Evolutionary conservation across 768 basidiomycete genomes (phyloP).

Genomic region (Lentinula raphanica): DNA sequence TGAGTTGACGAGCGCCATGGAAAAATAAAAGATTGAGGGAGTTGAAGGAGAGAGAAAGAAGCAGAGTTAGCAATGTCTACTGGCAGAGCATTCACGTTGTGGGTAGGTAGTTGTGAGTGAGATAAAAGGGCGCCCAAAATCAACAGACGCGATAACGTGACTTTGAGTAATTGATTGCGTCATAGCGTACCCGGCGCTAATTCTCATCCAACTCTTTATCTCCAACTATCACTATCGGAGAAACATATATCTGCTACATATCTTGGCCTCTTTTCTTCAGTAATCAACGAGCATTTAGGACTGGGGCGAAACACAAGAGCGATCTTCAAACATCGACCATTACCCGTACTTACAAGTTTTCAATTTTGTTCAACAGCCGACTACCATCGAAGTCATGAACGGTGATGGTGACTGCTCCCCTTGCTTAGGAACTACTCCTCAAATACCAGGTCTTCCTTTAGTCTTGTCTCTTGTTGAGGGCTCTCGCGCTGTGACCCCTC

Average conservation of each 20-base stretch:
- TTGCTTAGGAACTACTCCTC: not conserved
- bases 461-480: not conserved
- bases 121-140: not conserved
- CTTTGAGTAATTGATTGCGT: not conserved
- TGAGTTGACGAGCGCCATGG: conserved; percentile 63
- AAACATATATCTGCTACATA: too few relatives aligned
- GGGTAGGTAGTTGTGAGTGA: not conserved
- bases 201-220: not conserved
- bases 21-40: not conserved
- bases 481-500: not conserved
- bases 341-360: not conserved
- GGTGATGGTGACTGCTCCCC: not conserved
- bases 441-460: not conserved
- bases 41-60: not conserved
- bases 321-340: too few relatives aligned
- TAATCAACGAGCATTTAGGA: too few relatives aligned
- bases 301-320: not conserved
- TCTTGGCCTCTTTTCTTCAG: too few relatives aligned
- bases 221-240: too few relatives aligned
- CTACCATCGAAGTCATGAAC: not conserved
- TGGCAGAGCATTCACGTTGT: not conserved
- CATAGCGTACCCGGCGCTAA: not conserved
- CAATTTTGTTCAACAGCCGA: not conserved
- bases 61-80: not conserved
- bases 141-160: conserved; percentile 6